Conservation (phyloP, 1,139 yeast genomes). For the Ogataea hybrid region DNA sequence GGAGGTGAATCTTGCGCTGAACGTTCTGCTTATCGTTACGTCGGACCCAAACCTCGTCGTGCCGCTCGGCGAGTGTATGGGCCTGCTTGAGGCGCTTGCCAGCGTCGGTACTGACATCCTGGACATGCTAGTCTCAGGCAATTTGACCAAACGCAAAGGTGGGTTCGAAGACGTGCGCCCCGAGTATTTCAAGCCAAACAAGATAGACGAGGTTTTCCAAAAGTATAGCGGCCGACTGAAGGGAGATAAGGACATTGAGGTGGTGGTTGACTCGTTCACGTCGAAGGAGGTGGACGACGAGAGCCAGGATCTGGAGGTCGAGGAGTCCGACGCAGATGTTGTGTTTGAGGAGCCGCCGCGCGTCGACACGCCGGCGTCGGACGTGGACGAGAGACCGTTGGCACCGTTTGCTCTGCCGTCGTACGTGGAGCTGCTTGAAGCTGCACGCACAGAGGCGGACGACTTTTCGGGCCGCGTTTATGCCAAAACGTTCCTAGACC, state of each 20-base stretch:
- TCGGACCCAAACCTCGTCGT: conserved; percentile 71
- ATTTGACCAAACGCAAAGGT: conserved; percentile 6
- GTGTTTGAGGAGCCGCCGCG: conserved; percentile 4
- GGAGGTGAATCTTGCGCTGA: conserved; percentile 73
- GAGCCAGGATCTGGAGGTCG: conserved; percentile 14
- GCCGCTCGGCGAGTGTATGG: conserved; percentile 62
- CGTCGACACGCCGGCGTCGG: conserved; percentile 10
- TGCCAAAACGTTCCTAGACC: conserved; percentile 53
- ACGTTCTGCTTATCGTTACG: conserved; percentile 76
- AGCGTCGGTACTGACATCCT: conserved; percentile 52
- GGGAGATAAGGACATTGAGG: conserved; percentile 28
- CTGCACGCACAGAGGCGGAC: conserved; percentile 61
- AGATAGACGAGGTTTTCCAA: conserved; percentile 56
- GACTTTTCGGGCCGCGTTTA: conserved; percentile 56
- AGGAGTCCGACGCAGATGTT: conserved; percentile 12
- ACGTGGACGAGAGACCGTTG: not conserved
- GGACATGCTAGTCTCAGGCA: conserved; percentile 36
- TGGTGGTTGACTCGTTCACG: conserved; percentile 68
- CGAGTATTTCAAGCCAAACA: conserved; percentile 8
- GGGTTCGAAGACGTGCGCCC: conserved; percentile 3
- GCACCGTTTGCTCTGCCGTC: conserved; percentile 35
- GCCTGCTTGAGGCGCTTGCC: conserved; percentile 59
- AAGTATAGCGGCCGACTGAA: conserved; percentile 37
- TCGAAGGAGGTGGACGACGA: conserved; percentile 38
- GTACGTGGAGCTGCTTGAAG: conserved; percentile 53